Base-by-base conservation (phyloP, 148 eudicot genomes). In the Nepenthes mirabilis region DNA sequence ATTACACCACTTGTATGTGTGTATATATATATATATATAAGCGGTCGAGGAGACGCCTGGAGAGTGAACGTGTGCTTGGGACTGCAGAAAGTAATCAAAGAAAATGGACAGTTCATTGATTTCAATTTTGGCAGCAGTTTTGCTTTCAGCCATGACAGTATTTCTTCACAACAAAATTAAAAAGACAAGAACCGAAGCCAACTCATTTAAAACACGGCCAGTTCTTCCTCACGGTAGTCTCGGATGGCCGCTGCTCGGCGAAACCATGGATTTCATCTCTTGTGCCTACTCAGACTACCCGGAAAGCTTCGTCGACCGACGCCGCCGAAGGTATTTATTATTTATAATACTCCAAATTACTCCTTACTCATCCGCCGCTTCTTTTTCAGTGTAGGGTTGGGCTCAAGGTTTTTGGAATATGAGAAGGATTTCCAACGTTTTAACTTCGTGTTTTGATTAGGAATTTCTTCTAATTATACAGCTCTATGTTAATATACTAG, bases 191-290 rank as follows among this genome's bases (percentile, higher is more conserved):
- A 50, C 4, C 53, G 5, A 5, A 12, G 11, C 55, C 2, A 52
- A 52, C 14, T 12, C 8, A 5, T 23, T 3, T 1, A 23, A 6
- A n/a, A 12, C 37, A 33, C 36, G 9, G 35, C 57, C 12, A 43
- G 11, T 1, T 14, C 68, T 75, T 35, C 95, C 93, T 14, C 48
- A 55, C 47, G 97, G 97, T 33, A 67, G 74, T 59, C 71, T 83
- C 48, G 97, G 97, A 43, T 83, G 90, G 94, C 97, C 97, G 55
- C 56, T 91, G 33, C 36, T 91, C 3, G 97, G 97, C n/a, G 97
- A 91, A 77, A 85, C 97, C 52, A 51, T 91, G 67, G 84, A 88
- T 60, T 91, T 91, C 74, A 75, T 91, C 67, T 85, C 96, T 58
- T 85, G 81, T 61, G 96, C 88, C 9, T 88, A 81, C 68, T 88